Percentiles rank a stretch among this genome's conserved stretches.
phyloP scores from a whole-genome alignment of 257 asterid genomes.

The Solanum lycopersicoides region DNA sequence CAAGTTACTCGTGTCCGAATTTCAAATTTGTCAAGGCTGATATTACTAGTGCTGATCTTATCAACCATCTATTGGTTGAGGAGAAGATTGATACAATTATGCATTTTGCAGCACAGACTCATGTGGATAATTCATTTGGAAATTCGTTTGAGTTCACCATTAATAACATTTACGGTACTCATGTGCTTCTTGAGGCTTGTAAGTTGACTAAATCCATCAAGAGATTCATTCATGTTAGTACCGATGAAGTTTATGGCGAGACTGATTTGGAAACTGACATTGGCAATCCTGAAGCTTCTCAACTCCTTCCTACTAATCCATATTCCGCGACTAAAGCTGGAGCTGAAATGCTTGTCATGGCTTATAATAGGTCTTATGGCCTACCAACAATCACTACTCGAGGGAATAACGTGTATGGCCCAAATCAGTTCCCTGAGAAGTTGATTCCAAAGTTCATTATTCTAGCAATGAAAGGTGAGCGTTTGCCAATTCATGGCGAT shows the following conservation, averaged over 20 bases:
- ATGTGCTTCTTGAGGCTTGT: slow-evolving; percentile 9
- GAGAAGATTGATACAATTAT: slow-evolving; percentile 4
- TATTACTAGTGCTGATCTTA: slow-evolving; percentile 1
- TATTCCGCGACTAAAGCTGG: neutral
- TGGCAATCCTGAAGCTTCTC: slow-evolving; percentile 9
- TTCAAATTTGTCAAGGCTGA: slow-evolving; percentile 1
- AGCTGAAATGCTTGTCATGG: slow-evolving; percentile 9
- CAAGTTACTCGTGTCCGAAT: neutral
- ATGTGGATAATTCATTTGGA: slow-evolving; percentile 8
- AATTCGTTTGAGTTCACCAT: neutral
- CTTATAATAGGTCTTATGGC: neutral
- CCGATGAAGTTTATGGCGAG: slow-evolving; percentile 1
- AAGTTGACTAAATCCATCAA: neutral
- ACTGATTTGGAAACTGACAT: neutral
- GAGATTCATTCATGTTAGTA: slow-evolving; percentile 6
- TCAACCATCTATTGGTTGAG: slow-evolving; percentile 1
- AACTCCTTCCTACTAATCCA: slow-evolving; percentile 6
- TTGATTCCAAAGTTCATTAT: slow-evolving; percentile 9
- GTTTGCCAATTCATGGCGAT: slow-evolving; percentile 4
- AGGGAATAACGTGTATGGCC: slow-evolving; percentile 10
- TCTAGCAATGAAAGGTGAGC: slow-evolving; percentile 1
- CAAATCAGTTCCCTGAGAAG: slow-evolving; percentile 9
- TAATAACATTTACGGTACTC: slow-evolving; percentile 7
- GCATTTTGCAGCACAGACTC: slow-evolving; percentile 12
- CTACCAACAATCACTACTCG: slow-evolving; percentile 2